phyloP scores from a whole-genome alignment of 225 moss, liverwort and hornwort genomes.

The Pleurozium schreberi region DNA sequence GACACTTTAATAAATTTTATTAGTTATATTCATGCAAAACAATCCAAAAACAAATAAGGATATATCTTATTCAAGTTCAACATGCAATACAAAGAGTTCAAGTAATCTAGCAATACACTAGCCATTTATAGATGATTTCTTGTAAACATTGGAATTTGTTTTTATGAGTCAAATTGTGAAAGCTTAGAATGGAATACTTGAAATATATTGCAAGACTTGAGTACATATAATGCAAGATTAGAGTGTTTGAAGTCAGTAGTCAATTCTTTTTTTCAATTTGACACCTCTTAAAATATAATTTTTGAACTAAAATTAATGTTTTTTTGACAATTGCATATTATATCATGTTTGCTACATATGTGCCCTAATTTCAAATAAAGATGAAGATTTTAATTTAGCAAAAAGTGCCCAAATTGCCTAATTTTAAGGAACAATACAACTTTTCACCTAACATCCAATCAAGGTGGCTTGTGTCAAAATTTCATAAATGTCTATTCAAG shows the following conservation, averaged over 20 bases:
- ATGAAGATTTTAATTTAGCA: not conserved
- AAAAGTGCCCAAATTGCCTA: accelerated
- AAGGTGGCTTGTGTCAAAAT: not conserved
- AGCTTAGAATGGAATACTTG: not conserved
- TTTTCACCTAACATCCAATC: accelerated
- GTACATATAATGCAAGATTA: not conserved
- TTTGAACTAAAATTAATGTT: not conserved
- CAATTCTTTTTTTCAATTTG: not conserved
- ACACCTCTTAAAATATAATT: not conserved
- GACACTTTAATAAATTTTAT: not conserved
- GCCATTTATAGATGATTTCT: too few relatives aligned
- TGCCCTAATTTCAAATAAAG: not conserved
- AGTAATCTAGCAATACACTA: not conserved
- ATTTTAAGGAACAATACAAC: accelerated
- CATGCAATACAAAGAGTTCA: not conserved
- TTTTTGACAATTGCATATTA: too few relatives aligned
- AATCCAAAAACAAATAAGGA: not conserved
- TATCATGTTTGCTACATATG: accelerated
- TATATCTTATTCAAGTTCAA: accelerated
- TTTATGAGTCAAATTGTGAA: accelerated
- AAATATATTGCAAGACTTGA: accelerated
- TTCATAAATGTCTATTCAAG: not conserved
- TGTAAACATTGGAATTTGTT: accelerated
- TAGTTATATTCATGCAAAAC: not conserved
- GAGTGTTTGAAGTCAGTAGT: not conserved